These are phyloP conservation scores for Rosa lucieae DNA, from an alignment of 306 rosid genomes.

Conservation along the genomic window DNA sequence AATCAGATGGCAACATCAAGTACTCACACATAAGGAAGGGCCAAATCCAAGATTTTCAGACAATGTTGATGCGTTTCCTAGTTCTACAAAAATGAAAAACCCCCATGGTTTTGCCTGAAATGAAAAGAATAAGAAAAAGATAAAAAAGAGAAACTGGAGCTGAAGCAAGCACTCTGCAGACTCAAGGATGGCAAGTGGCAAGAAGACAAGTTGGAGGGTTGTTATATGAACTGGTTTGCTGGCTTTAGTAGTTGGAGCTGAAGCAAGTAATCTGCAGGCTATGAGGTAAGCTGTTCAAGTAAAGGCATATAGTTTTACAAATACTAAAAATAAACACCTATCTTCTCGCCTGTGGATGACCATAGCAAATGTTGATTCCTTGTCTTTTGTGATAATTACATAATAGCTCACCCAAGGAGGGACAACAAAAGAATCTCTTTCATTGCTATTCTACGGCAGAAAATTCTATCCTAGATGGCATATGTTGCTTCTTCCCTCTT, in stretches of 20 bases:
- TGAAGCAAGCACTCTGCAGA: background rate
- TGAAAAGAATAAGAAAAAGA: background rate
- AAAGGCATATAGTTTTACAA: background rate
- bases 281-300: too few relatives aligned
- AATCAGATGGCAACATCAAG: background rate
- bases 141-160: background rate
- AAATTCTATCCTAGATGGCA: background rate
- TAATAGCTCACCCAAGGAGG: background rate
- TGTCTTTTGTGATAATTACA: background rate
- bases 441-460: background rate
- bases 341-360: background rate
- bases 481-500: background rate
- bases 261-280: background rate
- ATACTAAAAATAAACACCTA: too few relatives aligned
- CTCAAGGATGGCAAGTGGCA: background rate
- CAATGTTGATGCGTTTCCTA: background rate
- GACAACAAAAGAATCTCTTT: background rate
- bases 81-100: slow-evolving; percentile 24
- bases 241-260: background rate
- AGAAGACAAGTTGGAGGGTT: background rate
- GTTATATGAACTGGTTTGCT: background rate
- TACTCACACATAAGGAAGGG: background rate
- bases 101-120: background rate
- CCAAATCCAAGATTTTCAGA: background rate
- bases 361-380: background rate